Evolutionary conservation across 345 rosid species (phyloP), one percentile per base, ranked within the genome.

Genomic region (Chamaenerion angustifolium): DNA sequence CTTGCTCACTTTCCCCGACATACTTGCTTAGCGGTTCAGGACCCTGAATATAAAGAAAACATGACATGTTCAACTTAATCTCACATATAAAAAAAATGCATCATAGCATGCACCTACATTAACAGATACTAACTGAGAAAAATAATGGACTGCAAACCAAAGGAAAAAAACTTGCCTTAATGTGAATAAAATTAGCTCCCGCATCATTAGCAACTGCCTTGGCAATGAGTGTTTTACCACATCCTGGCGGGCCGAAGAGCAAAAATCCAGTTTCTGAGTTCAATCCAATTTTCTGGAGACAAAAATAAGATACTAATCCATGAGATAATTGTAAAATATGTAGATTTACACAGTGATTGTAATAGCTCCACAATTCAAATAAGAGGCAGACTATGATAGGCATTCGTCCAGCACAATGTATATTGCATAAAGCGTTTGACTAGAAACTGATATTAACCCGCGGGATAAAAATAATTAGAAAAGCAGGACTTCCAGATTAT

Each of bases 131-230:
- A 49, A 15, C 23, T 13, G 19, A 15, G 15, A 35, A 11, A 10
- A 51, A 27, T 3, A 19, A 16, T 13, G 25, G 9, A 6, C 14
- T 49, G 12, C 9, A 45, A 46, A 11, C 31, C 42, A 21, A 21
- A 21, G n/a, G 10, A 12, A 41, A 41, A 21, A n/a, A 51, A 58
- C 63, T 61, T 44, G 72, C 98, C 93, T 87, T 87, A 63, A 92
- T 76, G 64, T 87, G 80, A 61, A 92, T 92, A 73, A 87, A 92
- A 69, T 84, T 92, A 45, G 95, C 98, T 55, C 93, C 96, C 1
- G 98, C 95, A 71, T 87, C 98, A 68, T 82, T 81, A 40, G 96
- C 98, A 44, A 76, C 93, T 52, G 98, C 98, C 77, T 87, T 87
- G 51, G 98, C 98, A 58, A 92, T 85, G 66, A 92, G 77, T 27